Evolutionary conservation across 73 alveolate genomes (phyloP).

Genomic region (Paramecium biaurelia): DNA sequence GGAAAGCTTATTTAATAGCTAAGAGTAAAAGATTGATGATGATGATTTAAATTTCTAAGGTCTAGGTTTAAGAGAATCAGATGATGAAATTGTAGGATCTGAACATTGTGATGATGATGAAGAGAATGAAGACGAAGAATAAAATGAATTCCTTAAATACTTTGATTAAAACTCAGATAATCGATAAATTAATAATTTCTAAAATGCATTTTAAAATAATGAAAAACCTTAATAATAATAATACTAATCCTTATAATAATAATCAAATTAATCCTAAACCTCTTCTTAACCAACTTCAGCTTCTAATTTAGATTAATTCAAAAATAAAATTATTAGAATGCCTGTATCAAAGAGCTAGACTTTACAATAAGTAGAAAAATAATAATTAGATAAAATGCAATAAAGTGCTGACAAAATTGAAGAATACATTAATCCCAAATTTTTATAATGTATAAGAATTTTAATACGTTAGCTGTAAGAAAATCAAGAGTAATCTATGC

Average conservation of each 20-base stretch:
- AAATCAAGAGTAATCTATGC: conserved; percentile 64
- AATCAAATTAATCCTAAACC: neutral
- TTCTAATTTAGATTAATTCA: neutral
- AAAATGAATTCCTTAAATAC: conserved; percentile 6
- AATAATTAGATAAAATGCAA: neutral
- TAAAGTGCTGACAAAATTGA: conserved; percentile 21
- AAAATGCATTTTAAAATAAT: neutral
- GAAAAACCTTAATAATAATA: neutral
- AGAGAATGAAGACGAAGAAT: neutral
- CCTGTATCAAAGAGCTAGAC: neutral
- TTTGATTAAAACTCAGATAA: conserved; percentile 1
- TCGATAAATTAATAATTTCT: neutral
- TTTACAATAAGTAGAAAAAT: neutral
- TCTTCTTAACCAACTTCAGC: neutral
- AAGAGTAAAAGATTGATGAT: neutral
- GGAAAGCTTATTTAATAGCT: neutral
- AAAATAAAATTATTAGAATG: neutral
- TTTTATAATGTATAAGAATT: neutral
- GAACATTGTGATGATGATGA: neutral
- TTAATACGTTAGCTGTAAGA: neutral
- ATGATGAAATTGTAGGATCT: conserved; percentile 1
- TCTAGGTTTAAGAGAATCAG: neutral
- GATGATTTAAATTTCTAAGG: neutral
- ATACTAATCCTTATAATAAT: neutral
- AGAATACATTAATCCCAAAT: conserved; percentile 34